Evolutionary conservation across 441 rosid species (phyloP).

Genomic region (Daphne laureola): DNA sequence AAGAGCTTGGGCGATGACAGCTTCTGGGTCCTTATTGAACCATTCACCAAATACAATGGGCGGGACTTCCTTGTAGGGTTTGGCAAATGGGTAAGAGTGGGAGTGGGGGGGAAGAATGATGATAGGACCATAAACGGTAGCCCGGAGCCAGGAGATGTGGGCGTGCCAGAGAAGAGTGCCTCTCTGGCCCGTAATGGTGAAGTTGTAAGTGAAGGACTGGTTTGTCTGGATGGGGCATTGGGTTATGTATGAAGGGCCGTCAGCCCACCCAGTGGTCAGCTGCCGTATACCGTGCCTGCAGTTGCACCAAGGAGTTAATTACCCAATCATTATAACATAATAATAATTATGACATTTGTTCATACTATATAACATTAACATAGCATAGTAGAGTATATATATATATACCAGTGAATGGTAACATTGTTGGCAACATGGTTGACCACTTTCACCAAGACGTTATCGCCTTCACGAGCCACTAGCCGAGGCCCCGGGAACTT

Average conservation of each 20-base stretch:
- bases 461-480: slow-evolving; percentile 31
- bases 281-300: slow-evolving; percentile 33
- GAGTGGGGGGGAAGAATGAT: slow-evolving; percentile 25
- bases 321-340: too few relatives aligned
- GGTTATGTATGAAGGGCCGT: slow-evolving; percentile 29
- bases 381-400: neutral
- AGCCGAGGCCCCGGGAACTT: slow-evolving; percentile 22
- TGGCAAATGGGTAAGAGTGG: slow-evolving; percentile 24
- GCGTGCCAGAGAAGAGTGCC: slow-evolving; percentile 34
- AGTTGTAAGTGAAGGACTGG: slow-evolving; percentile 26
- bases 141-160: slow-evolving; percentile 29
- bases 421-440: slow-evolving; percentile 23
- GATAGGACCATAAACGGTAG: slow-evolving; percentile 23
- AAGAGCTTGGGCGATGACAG: slow-evolving; percentile 26
- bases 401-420: slow-evolving; percentile 25
- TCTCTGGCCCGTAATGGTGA: slow-evolving; percentile 29
- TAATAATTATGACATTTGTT: too few relatives aligned
- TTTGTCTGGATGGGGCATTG: slow-evolving; percentile 30
- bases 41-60: slow-evolving; percentile 30
- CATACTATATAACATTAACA: neutral
- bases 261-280: slow-evolving; percentile 24
- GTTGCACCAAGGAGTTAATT: too few relatives aligned
- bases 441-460: slow-evolving; percentile 20
- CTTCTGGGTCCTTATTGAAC: slow-evolving; percentile 27
- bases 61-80: slow-evolving; percentile 32